A percentile compares a stretch with the other conserved stretches of the same genome.
Conservation (phyloP, 2,329 filamentous ascomycete species). For the Trichoderma koningii region DNA sequence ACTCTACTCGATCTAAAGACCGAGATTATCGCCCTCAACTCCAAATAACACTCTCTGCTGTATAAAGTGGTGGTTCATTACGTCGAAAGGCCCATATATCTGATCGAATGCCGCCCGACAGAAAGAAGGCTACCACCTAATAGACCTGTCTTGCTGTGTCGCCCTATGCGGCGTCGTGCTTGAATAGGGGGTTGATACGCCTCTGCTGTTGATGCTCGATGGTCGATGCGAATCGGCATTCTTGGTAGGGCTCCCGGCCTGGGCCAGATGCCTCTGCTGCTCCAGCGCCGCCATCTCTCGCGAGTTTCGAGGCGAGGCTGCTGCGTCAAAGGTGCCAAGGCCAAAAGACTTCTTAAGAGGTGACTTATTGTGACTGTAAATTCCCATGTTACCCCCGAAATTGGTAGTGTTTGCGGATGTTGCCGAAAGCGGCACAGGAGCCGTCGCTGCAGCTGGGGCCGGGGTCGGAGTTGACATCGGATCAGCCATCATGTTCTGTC, state of each 20-base stretch:
- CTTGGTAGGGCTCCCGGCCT: conserved; percentile 48
- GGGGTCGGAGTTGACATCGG: conserved; percentile 32
- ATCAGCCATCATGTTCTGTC: conserved; percentile 42
- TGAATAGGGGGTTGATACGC: conserved; percentile 44
- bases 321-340: conserved; percentile 58
- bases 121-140: conserved; percentile 34
- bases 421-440: conserved; percentile 26
- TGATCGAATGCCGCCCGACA: background rate
- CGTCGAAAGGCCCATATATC: background rate
- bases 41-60: conserved; percentile 15
- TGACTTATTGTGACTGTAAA: conserved; percentile 78
- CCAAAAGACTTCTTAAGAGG: conserved; percentile 77
- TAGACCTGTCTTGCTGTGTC: conserved; percentile 46
- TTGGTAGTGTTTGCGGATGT: conserved; percentile 35
- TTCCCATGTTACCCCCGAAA: conserved; percentile 74
- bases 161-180: conserved; percentile 42
- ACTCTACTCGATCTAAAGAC: conserved; percentile 21
- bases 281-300: conserved; percentile 63
- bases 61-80: background rate
- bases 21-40: background rate
- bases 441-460: conserved; percentile 30
- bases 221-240: conserved; percentile 37
- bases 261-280: conserved; percentile 46
- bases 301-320: conserved; percentile 57
- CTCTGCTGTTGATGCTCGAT: conserved; percentile 29